Conservation (phyloP, 1,284 basidiomycete genomes). For the Pseudozyma pruni region DNA sequence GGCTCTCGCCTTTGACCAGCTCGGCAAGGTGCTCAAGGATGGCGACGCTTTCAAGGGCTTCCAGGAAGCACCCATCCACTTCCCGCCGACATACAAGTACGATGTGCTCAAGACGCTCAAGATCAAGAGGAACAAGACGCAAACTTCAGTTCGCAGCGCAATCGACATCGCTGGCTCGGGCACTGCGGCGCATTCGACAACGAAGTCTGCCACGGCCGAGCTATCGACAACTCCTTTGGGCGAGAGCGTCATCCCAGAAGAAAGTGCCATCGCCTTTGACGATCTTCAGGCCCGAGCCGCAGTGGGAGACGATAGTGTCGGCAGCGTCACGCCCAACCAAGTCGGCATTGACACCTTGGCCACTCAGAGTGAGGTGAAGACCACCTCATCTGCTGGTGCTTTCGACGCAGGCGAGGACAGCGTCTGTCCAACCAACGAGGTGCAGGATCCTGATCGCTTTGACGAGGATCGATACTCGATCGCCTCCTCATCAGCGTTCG, state of each 20-base stretch:
- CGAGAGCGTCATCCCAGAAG: conserved; percentile 42
- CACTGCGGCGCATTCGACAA: neutral
- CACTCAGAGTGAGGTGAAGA: neutral
- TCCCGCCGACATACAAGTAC: conserved; percentile 79
- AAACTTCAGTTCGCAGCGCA: conserved; percentile 14
- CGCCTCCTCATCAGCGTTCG: conserved; percentile 46
- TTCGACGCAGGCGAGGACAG: neutral
- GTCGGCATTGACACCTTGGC: conserved; percentile 1
- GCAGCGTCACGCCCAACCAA: conserved; percentile 1
- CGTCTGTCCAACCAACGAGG: neutral
- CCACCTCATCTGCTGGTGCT: neutral
- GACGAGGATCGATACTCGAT: conserved; percentile 54
- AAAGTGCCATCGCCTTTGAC: conserved; percentile 9
- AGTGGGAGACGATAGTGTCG: conserved; percentile 11
- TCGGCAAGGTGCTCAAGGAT: conserved; percentile 76
- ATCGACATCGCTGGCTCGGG: conserved; percentile 24
- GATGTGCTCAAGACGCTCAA: conserved; percentile 74
- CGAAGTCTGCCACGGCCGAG: conserved; percentile 7
- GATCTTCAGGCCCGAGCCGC: neutral
- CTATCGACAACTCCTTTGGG: conserved; percentile 13
- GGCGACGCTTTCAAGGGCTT: conserved; percentile 75
- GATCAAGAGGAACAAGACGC: conserved; percentile 56
- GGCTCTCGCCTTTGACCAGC: conserved; percentile 78
- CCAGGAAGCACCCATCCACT: conserved; percentile 68
- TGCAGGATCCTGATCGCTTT: conserved; percentile 26